These are phyloP conservation scores for Plasmodium yoelii DNA, from an alignment of 169 alveolate genomes.

Conservation along the genomic window DNA sequence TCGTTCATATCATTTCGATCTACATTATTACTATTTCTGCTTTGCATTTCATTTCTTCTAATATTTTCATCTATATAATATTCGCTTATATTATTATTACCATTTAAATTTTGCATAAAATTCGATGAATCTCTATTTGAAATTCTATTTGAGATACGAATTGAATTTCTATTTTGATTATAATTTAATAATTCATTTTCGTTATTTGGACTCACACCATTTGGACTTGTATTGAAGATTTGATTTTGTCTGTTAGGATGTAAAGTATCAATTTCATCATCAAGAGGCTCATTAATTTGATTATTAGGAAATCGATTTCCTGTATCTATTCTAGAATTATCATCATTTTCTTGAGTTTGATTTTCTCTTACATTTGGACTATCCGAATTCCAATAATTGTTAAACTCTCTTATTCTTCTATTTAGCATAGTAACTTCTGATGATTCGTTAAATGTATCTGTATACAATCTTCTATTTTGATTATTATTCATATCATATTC, in stretches of 20 bases:
- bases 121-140: slow-evolving; percentile 22
- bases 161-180: neutral
- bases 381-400: slow-evolving; percentile 33
- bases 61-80: neutral
- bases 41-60: neutral
- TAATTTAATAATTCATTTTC: slow-evolving; percentile 18
- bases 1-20: slow-evolving; percentile 1
- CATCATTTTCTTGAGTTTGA: neutral
- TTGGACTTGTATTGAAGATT: too few relatives aligned
- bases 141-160: slow-evolving; percentile 6
- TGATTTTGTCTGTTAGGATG: too few relatives aligned
- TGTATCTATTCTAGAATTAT: too few relatives aligned
- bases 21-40: neutral
- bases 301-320: neutral
- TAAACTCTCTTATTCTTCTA: slow-evolving; percentile 58
- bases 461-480: slow-evolving; percentile 1
- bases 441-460: slow-evolving; percentile 43
- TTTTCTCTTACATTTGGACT: slow-evolving; percentile 9
- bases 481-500: neutral
- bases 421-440: slow-evolving; percentile 74
- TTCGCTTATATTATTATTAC: neutral
- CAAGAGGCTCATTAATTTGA: neutral
- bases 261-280: too few relatives aligned
- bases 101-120: slow-evolving; percentile 8
- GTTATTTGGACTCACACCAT: neutral